Evolutionary conservation across 2,329 filamentous ascomycete species (phyloP).

Genomic region (Hypocrella siamensis): DNA sequence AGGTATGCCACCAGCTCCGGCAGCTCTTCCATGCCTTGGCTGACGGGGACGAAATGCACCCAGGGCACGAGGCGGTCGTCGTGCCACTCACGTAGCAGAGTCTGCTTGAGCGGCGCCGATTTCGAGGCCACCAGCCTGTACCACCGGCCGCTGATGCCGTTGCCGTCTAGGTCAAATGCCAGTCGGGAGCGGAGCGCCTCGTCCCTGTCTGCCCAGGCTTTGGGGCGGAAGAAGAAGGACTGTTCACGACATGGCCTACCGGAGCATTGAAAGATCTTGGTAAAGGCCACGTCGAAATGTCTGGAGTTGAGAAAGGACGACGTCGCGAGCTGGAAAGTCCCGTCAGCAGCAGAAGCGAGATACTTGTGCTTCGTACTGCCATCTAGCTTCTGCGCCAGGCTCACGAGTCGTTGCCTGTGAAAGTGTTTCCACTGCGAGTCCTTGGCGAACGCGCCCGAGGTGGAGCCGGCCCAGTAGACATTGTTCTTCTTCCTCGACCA

Average conservation of each 20-base stretch:
- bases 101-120: conserved; percentile 33
- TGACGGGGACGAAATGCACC: conserved; percentile 36
- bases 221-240: conserved; percentile 13
- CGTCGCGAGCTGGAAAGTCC: no score
- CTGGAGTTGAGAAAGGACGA: no score
- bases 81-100: conserved; percentile 40
- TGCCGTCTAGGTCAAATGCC: conserved; percentile 39
- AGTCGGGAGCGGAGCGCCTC: conserved; percentile 19
- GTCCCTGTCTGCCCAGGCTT: conserved; percentile 16
- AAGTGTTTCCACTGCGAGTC: conserved; percentile 21
- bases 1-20: conserved; percentile 53
- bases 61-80: conserved; percentile 38
- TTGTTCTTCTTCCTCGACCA: conserved; percentile 34
- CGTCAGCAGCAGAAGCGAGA: conserved; percentile 26
- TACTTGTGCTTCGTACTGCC: conserved; percentile 12
- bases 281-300: no score
- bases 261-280: conserved; percentile 32
- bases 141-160: conserved; percentile 37
- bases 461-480: conserved; percentile 42
- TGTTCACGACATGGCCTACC: conserved; percentile 19
- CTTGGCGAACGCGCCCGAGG: conserved; percentile 28
- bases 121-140: conserved; percentile 32
- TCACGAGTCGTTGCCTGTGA: conserved; percentile 32
- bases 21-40: conserved; percentile 13
- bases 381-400: conserved; percentile 17